Evolutionary conservation across 1,139 yeast species (phyloP).

Genomic region (Protomyces inundatus): DNA sequence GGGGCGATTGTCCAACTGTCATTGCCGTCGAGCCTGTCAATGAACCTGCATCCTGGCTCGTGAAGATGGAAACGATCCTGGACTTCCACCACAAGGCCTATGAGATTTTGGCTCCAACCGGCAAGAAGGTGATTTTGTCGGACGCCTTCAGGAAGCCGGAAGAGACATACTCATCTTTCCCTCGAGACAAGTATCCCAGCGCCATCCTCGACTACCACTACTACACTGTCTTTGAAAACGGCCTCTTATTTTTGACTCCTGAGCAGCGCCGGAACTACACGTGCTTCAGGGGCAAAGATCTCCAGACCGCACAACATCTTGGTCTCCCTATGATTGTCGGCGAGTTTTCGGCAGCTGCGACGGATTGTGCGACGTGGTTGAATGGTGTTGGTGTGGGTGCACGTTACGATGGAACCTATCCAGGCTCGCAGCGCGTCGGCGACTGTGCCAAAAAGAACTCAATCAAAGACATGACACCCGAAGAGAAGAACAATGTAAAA

Average conservation of each 20-base stretch:
- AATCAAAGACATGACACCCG: constrained; percentile 29
- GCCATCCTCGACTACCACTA: constrained; percentile 39
- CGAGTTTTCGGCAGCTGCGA: constrained; percentile 90
- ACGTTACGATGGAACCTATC: constrained; percentile 64
- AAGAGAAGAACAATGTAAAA: constrained; percentile 47
- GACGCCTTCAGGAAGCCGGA: not conserved
- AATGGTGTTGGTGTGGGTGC: constrained; percentile 89
- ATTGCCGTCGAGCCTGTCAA: constrained; percentile 79
- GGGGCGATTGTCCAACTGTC: constrained; percentile 67
- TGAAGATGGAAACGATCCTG: constrained; percentile 56
- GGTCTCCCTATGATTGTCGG: constrained; percentile 81
- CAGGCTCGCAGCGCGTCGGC: constrained; percentile 45
- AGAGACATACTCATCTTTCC: not conserved
- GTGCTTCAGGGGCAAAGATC: constrained; percentile 41
- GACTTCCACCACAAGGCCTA: constrained; percentile 44
- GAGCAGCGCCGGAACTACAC: constrained; percentile 60
- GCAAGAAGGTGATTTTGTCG: not conserved
- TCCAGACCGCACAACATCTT: constrained; percentile 26
- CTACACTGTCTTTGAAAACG: constrained; percentile 73
- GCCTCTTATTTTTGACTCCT: constrained; percentile 53
- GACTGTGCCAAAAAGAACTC: constrained; percentile 39
- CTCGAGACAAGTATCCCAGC: not conserved
- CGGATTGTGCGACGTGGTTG: constrained; percentile 79
- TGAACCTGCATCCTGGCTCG: constrained; percentile 75
- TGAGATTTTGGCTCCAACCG: not conserved